These are phyloP conservation scores for Ampelocalamus luodianensis DNA, from an alignment of 176 grass and related monocot species.

Conservation along the genomic window DNA sequence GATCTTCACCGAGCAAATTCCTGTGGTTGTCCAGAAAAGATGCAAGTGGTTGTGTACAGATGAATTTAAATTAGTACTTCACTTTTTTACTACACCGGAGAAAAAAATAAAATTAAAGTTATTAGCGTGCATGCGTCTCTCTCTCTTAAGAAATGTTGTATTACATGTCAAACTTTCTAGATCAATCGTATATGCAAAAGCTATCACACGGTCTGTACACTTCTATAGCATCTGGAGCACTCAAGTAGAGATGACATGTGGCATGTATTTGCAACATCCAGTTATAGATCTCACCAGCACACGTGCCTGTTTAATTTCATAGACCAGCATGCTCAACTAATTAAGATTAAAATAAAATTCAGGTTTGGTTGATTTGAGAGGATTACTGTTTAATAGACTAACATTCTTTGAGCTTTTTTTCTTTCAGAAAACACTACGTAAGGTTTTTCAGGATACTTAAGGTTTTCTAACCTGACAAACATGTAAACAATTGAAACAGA, in stretches of 20 bases:
- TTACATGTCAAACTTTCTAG: not conserved
- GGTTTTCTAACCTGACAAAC: not conserved
- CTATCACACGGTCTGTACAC: not conserved
- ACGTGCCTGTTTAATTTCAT: not conserved
- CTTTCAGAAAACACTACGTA: not conserved
- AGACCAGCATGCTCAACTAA: not conserved
- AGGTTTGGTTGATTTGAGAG: not conserved
- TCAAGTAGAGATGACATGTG: not conserved
- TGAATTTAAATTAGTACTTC: not conserved
- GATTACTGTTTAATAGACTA: not conserved
- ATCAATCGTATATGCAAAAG: not conserved
- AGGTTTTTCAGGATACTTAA: not conserved
- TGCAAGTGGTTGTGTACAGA: not conserved
- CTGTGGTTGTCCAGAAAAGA: conserved; percentile 41
- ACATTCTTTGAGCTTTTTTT: not conserved
- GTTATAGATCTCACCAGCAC: not conserved
- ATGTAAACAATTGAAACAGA: not conserved
- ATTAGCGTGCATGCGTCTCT: too few relatives aligned
- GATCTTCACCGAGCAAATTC: conserved; percentile 94
- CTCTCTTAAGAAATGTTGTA: not conserved
- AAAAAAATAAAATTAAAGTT: too few relatives aligned
- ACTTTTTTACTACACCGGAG: not conserved
- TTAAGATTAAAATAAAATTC: not conserved
- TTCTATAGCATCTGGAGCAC: not conserved
- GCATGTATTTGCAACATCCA: not conserved